Evolutionary conservation across 2,329 filamentous ascomycete species (phyloP).

Genomic region (Aspergillus fructus): DNA sequence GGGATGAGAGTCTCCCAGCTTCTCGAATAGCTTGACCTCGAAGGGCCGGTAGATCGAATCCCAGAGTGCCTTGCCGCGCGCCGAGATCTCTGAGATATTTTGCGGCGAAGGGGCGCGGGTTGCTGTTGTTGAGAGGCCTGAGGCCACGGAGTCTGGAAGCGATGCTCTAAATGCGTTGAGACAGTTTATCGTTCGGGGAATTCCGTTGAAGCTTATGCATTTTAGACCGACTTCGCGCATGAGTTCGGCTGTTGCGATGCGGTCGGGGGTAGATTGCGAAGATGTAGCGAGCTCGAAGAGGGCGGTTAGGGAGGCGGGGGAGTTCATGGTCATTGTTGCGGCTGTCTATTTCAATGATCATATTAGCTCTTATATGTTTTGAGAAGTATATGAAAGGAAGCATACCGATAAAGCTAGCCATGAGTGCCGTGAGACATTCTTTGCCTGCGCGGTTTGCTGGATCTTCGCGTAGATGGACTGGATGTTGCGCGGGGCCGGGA

Average conservation of each 20-base stretch:
- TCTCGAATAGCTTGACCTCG: constrained; percentile 67
- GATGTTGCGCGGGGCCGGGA: constrained; percentile 64
- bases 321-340: constrained; percentile 83
- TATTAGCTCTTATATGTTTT: background rate
- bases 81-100: constrained; percentile 56
- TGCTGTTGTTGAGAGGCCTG: constrained; percentile 55
- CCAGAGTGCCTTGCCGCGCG: constrained; percentile 68
- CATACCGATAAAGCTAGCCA: constrained; percentile 67
- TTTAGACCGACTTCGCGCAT: constrained; percentile 49
- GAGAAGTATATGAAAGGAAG: background rate
- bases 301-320: constrained; percentile 68
- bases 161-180: constrained; percentile 68
- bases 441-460: constrained; percentile 60
- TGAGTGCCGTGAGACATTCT: constrained; percentile 61
- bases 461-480: constrained; percentile 64
- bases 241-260: constrained; percentile 36
- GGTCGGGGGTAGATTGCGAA: constrained; percentile 24
- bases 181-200: constrained; percentile 80
- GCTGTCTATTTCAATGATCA: constrained; percentile 60
- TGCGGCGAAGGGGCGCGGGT: constrained; percentile 54
- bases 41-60: constrained; percentile 74
- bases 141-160: constrained; percentile 58
- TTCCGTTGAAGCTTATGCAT: constrained; percentile 52
- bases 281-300: constrained; percentile 54
- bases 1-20: constrained; percentile 73